These are phyloP conservation scores for Xanthoconium separans DNA, from an alignment of 1,284 basidiomycete species.

Conservation along the genomic window DNA sequence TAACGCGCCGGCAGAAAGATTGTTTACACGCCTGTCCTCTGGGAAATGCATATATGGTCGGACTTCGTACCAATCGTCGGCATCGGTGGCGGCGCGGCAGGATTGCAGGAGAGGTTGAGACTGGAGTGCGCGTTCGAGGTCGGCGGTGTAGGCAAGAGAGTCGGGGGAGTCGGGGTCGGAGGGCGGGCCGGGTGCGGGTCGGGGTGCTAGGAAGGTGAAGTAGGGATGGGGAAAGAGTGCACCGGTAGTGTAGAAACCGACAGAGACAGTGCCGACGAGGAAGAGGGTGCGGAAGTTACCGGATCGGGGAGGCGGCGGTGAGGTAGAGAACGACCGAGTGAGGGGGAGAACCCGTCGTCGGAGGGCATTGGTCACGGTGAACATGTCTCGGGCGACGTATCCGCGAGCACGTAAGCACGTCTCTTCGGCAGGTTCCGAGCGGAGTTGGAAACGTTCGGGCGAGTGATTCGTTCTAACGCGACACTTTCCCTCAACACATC, in stretches of 20 bases:
- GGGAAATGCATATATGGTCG: slow-evolving; percentile 76
- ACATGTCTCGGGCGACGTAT: slow-evolving; percentile 1
- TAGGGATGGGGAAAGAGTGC: slow-evolving; percentile 64
- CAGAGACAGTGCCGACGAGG: slow-evolving; percentile 18
- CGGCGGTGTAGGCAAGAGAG: slow-evolving; percentile 56
- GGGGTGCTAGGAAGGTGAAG: slow-evolving; percentile 66
- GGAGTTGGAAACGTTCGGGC: slow-evolving; percentile 6
- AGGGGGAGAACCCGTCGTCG: slow-evolving; percentile 7
- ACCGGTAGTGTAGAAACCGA: slow-evolving; percentile 50
- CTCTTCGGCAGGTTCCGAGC: slow-evolving; percentile 24
- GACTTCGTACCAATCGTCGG: slow-evolving; percentile 69
- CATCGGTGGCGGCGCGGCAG: slow-evolving; percentile 48
- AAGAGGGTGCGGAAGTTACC: slow-evolving; percentile 17
- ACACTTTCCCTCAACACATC: slow-evolving; percentile 15
- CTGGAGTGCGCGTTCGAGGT: slow-evolving; percentile 71
- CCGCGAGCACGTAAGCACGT: too few species aligned
- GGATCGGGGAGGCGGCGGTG: background rate
- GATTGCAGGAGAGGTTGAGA: slow-evolving; percentile 58
- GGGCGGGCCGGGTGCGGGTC: slow-evolving; percentile 62
- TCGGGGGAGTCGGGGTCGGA: slow-evolving; percentile 57
- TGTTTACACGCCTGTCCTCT: slow-evolving; percentile 71
- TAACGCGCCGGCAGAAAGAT: slow-evolving; percentile 81
- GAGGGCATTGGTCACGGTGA: slow-evolving; percentile 3
- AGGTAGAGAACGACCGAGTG: slow-evolving; percentile 9
- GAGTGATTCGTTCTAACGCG: background rate